These are phyloP conservation scores for Lotmaria passim DNA, from an alignment of 208 protist species.

Conservation along the genomic window DNA sequence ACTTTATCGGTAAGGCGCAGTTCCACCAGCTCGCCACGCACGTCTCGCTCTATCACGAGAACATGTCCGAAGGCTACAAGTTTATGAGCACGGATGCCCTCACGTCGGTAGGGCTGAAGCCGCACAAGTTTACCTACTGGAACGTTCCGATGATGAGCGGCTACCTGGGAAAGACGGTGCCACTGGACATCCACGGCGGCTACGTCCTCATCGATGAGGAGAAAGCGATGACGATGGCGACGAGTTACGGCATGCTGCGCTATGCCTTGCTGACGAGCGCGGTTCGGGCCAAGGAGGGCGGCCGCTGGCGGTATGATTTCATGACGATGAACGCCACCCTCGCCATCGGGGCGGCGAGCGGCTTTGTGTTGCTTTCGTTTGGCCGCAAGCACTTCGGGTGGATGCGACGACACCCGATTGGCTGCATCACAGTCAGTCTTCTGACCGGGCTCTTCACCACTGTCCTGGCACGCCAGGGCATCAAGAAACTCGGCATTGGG, in stretches of 20 bases:
- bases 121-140: slow-evolving; percentile 63
- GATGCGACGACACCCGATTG: slow-evolving; percentile 76
- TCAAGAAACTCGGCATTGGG: slow-evolving; percentile 67
- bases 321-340: slow-evolving; percentile 84
- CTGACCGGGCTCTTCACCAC: slow-evolving; percentile 45
- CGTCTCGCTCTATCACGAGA: slow-evolving; percentile 79
- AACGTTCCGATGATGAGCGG: slow-evolving; percentile 77
- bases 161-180: slow-evolving; percentile 69
- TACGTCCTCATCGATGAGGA: slow-evolving; percentile 80
- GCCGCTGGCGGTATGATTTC: slow-evolving; percentile 84
- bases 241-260: slow-evolving; percentile 74
- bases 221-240: slow-evolving; percentile 51
- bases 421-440: slow-evolving; percentile 46
- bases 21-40: slow-evolving; percentile 85
- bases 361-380: slow-evolving; percentile 48
- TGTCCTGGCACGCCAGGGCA: slow-evolving; percentile 44
- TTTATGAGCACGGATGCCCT: slow-evolving; percentile 52
- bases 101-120: slow-evolving; percentile 40
- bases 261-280: slow-evolving; percentile 70
- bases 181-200: slow-evolving; percentile 77
- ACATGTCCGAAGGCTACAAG: slow-evolving; percentile 58
- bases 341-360: slow-evolving; percentile 43
- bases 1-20: slow-evolving; percentile 71
- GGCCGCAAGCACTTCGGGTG: slow-evolving; percentile 52
- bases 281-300: slow-evolving; percentile 68